Evolutionary conservation across 2,329 filamentous ascomycete species (phyloP).

Genomic region (Ascochyta fabae): DNA sequence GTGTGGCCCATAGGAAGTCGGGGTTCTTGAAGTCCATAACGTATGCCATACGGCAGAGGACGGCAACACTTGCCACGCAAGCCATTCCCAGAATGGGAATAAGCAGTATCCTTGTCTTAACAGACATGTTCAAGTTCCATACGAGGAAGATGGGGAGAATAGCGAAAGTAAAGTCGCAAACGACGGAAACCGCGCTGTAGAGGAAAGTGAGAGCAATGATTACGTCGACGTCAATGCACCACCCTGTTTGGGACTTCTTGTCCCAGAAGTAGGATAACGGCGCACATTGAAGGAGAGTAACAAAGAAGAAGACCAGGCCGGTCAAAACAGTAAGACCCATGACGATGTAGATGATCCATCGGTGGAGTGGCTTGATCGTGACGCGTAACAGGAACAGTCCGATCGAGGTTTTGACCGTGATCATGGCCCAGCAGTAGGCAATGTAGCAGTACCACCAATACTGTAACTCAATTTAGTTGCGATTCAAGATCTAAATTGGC

Average conservation of each 20-base stretch:
- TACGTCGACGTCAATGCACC: conserved; percentile 51
- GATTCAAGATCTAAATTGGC: not conserved
- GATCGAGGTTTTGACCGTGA: conserved; percentile 43
- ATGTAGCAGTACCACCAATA: conserved; percentile 48
- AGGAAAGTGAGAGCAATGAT: conserved; percentile 54
- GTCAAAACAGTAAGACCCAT: conserved; percentile 47
- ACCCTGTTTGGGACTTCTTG: conserved; percentile 46
- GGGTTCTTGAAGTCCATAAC: conserved; percentile 44
- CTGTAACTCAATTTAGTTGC: conserved; percentile 13
- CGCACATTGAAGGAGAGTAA: conserved; percentile 59
- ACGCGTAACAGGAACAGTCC: conserved; percentile 46
- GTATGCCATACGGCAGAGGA: conserved; percentile 44
- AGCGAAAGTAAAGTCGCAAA: conserved; percentile 58
- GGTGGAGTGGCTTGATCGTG: conserved; percentile 36
- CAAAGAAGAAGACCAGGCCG: conserved; percentile 53
- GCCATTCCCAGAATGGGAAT: conserved; percentile 58
- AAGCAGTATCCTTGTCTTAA: conserved; percentile 55
- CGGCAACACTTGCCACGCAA: conserved; percentile 52
- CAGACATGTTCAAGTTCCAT: conserved; percentile 59
- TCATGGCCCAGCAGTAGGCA: conserved; percentile 42
- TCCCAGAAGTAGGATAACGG: conserved; percentile 60
- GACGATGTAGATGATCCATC: conserved; percentile 47
- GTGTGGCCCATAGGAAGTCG: conserved; percentile 46
- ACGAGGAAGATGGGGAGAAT: conserved; percentile 60
- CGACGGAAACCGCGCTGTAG: conserved; percentile 55